Evolutionary conservation across 1,139 yeast species (phyloP).

Genomic region (Wickerhamiella pararugosa): DNA sequence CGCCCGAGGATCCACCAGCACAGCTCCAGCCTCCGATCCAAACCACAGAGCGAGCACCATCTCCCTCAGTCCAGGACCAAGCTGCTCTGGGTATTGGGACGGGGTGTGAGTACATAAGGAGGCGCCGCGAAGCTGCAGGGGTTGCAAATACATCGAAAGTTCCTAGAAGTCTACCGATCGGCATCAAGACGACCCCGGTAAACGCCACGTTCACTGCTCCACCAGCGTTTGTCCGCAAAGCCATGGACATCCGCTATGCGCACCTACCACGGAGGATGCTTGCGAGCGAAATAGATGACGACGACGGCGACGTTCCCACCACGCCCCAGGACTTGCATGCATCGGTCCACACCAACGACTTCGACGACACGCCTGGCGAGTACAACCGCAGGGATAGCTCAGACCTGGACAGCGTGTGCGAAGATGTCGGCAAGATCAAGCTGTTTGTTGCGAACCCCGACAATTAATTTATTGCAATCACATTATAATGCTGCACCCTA

Average conservation of each 20-base stretch:
- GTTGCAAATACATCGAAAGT: slow-evolving; percentile 34
- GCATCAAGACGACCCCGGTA: slow-evolving; percentile 28
- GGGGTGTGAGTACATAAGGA: slow-evolving; percentile 39
- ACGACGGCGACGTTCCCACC: slow-evolving; percentile 25
- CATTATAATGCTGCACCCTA: slow-evolving; percentile 6
- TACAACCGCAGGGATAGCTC: slow-evolving; percentile 8
- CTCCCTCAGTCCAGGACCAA: neutral
- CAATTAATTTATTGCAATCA: neutral
- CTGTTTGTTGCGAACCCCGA: slow-evolving; percentile 67
- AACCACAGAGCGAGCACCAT: neutral
- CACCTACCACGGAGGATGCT: slow-evolving; percentile 58
- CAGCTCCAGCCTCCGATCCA: neutral
- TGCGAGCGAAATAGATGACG: slow-evolving; percentile 67
- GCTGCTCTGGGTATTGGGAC: slow-evolving; percentile 14
- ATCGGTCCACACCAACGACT: slow-evolving; percentile 1
- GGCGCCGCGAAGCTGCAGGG: slow-evolving; percentile 38
- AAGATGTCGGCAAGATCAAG: slow-evolving; percentile 30
- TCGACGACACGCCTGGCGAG: slow-evolving; percentile 2
- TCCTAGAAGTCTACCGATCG: slow-evolving; percentile 51
- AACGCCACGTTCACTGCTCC: slow-evolving; percentile 16
- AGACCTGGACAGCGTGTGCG: slow-evolving; percentile 21
- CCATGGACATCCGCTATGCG: slow-evolving; percentile 55
- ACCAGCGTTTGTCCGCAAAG: slow-evolving; percentile 21
- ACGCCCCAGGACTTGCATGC: slow-evolving; percentile 1
- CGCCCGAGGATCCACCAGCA: neutral